phyloP scores from a whole-genome alignment of 2,329 filamentous ascomycete species.

The Aspergillus pseudonomiae region DNA sequence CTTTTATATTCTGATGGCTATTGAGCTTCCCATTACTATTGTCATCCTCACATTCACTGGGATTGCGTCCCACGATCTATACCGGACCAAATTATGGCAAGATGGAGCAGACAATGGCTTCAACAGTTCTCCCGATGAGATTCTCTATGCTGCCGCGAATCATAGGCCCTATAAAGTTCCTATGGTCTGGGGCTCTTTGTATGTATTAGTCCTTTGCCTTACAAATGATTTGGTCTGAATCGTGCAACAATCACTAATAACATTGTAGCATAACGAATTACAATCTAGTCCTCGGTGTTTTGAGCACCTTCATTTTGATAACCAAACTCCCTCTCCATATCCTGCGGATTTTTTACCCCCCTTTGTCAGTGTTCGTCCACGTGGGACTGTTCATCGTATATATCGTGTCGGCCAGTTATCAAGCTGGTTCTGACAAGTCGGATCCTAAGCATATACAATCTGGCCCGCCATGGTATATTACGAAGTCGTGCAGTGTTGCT shows the following conservation, averaged over 20 bases:
- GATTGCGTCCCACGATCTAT: conserved; percentile 63
- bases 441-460: conserved; percentile 57
- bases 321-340: conserved; percentile 60
- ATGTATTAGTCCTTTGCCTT: conserved; percentile 28
- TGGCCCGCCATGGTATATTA: conserved; percentile 66
- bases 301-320: conserved; percentile 64
- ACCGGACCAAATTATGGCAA: conserved; percentile 64
- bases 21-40: conserved; percentile 62
- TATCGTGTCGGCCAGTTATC: conserved; percentile 57
- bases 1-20: conserved; percentile 55
- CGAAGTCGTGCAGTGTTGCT: conserved; percentile 61
- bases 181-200: conserved; percentile 65
- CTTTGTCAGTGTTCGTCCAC: conserved; percentile 58
- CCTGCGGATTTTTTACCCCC: conserved; percentile 60
- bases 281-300: conserved; percentile 63
- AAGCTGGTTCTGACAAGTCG: conserved; percentile 61
- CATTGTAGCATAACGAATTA: conserved; percentile 59
- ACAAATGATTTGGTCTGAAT: neutral
- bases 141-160: conserved; percentile 63
- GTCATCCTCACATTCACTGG: conserved; percentile 62
- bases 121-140: conserved; percentile 61
- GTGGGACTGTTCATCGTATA: conserved; percentile 55
- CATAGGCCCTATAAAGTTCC: conserved; percentile 58
- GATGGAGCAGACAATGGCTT: conserved; percentile 64
- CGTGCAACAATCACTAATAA: conserved; percentile 14